A percentile compares a stretch with the other conserved stretches of the same genome.
Evolutionary conservation across 768 basidiomycete species (phyloP).

Genomic region (Phlebiopsis flavidoalba): DNA sequence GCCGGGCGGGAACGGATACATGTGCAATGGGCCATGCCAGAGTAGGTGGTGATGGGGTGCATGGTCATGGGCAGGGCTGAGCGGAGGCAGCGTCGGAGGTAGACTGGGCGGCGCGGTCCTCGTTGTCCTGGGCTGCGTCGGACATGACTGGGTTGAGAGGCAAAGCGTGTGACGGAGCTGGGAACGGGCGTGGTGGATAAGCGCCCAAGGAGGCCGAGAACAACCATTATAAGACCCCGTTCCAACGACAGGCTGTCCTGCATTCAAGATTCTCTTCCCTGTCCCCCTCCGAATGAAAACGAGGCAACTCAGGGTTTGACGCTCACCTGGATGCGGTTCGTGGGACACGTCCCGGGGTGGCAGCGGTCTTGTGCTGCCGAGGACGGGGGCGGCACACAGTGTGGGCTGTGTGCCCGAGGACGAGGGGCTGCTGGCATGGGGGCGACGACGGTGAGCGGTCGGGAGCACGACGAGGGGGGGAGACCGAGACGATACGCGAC

Average conservation of each 20-base stretch:
- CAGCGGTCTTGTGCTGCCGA: conserved; percentile 13
- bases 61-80: conserved; percentile 47
- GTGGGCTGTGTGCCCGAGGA: background rate
- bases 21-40: conserved; percentile 58
- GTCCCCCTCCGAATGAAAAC: background rate
- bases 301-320: conserved; percentile 10
- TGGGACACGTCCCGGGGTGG: conserved; percentile 7
- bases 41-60: conserved; percentile 45
- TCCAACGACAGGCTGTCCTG: background rate
- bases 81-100: conserved; percentile 28
- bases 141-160: conserved; percentile 34
- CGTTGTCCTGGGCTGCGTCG: conserved; percentile 32
- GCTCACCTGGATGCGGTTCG: conserved; percentile 9
- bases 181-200: background rate
- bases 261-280: no score
- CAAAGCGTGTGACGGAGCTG: conserved; percentile 6
- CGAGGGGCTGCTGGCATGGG: conserved; percentile 1
- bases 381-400: conserved; percentile 1
- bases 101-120: conserved; percentile 26
- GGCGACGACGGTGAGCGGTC: background rate
- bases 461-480: background rate
- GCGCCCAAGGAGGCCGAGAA: background rate
- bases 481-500: background rate
- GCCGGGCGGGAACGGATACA: conserved; percentile 61
- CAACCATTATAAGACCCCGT: no score